Conservation (phyloP, 2,329 filamentous ascomycete species). For the Onygenales sp. region DNA sequence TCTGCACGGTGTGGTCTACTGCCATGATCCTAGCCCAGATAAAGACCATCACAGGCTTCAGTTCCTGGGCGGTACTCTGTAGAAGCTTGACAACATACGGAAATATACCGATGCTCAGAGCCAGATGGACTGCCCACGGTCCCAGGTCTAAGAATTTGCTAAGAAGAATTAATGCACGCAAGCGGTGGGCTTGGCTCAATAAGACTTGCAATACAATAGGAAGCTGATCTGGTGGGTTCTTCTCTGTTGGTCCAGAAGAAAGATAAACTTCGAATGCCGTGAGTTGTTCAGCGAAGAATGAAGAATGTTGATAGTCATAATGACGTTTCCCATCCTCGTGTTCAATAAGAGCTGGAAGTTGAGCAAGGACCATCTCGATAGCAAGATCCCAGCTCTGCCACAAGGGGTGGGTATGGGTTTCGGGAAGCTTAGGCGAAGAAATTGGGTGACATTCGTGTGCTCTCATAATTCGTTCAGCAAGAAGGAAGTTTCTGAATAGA, state of each 20-base stretch:
- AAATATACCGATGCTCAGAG: slow-evolving; percentile 95
- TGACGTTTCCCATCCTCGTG: slow-evolving; percentile 62
- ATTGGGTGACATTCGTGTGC: slow-evolving; percentile 93
- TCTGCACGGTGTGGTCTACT: slow-evolving; percentile 87
- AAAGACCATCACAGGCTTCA: slow-evolving; percentile 98
- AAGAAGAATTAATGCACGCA: slow-evolving; percentile 81
- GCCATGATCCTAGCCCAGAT: slow-evolving; percentile 96
- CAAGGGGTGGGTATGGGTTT: slow-evolving; percentile 86
- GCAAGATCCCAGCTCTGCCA: slow-evolving; percentile 98
- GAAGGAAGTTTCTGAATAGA: slow-evolving; percentile 87
- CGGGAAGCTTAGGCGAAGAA: slow-evolving; percentile 82
- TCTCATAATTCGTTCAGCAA: slow-evolving; percentile 91
- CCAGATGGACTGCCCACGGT: slow-evolving; percentile 97
- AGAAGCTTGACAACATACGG: slow-evolving; percentile 96
- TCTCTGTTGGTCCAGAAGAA: slow-evolving; percentile 68
- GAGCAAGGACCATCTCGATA: slow-evolving; percentile 86
- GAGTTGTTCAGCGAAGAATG: slow-evolving; percentile 93
- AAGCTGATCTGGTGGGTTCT: slow-evolving; percentile 85
- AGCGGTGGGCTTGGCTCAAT: slow-evolving; percentile 85
- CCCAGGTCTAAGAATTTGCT: slow-evolving; percentile 91
- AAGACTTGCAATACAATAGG: slow-evolving; percentile 94
- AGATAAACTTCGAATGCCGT: slow-evolving; percentile 97
- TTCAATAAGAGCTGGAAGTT: slow-evolving; percentile 74
- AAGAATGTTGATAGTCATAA: slow-evolving; percentile 90
- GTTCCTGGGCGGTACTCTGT: slow-evolving; percentile 85